Conservation (phyloP, 495 filamentous ascomycete species). For the Neurospora sp. region DNA sequence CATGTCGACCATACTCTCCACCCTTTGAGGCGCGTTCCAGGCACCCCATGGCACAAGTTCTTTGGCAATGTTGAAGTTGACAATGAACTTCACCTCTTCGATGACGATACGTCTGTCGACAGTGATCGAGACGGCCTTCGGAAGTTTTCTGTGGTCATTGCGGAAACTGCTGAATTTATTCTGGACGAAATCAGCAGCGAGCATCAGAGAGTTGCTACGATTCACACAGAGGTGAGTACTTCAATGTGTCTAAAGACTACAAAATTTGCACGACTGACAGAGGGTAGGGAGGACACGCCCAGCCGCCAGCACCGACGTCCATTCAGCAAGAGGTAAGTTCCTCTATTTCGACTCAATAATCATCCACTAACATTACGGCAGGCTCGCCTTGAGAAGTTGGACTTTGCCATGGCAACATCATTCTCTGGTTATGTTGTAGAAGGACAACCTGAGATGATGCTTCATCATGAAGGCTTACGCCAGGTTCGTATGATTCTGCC, state of each 20-base stretch:
- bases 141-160: background rate
- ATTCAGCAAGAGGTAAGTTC: background rate
- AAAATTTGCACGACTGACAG: background rate
- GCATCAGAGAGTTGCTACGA: slow-evolving; percentile 2
- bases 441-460: background rate
- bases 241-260: background rate
- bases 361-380: background rate
- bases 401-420: background rate
- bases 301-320: background rate
- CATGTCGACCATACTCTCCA: slow-evolving; percentile 1
- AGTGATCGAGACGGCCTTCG: background rate
- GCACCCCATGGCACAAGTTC: slow-evolving; percentile 13
- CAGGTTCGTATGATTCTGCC: background rate
- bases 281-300: background rate
- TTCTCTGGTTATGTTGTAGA: background rate
- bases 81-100: background rate
- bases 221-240: background rate
- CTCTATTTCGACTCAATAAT: background rate
- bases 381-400: background rate
- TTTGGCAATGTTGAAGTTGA: slow-evolving; percentile 2
- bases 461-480: background rate
- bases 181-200: background rate
- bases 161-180: slow-evolving; percentile 3
- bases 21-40: slow-evolving; percentile 9
- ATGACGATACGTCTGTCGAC: background rate